Evolutionary conservation across 495 filamentous ascomycete genomes (phyloP).

Genomic region (Xylona heveae): DNA sequence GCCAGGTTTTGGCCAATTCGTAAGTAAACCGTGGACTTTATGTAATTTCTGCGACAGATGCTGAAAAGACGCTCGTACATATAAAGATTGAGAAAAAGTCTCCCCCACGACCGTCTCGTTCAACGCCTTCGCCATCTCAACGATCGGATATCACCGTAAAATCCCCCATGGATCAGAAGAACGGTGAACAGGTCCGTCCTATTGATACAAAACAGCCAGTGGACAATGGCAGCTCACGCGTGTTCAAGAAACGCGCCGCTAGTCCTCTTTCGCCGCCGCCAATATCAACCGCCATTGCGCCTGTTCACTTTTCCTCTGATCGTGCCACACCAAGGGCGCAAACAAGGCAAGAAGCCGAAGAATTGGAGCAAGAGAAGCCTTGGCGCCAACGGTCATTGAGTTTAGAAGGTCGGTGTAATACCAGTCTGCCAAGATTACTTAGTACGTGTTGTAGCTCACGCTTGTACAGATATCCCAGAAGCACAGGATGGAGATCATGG

Average conservation of each 20-base stretch:
- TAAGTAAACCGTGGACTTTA: constrained; percentile 20
- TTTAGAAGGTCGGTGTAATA: constrained; percentile 42
- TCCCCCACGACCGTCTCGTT: constrained; percentile 5
- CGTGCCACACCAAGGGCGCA: constrained; percentile 65
- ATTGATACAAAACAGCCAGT: constrained; percentile 10
- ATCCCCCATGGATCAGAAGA: constrained; percentile 10
- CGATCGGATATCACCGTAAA: constrained; percentile 14
- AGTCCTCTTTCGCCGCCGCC: constrained; percentile 38
- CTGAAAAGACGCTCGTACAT: constrained; percentile 16
- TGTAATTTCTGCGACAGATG: constrained; percentile 7
- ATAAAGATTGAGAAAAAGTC: constrained; percentile 7
- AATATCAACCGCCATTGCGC: constrained; percentile 45
- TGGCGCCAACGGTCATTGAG: constrained; percentile 25
- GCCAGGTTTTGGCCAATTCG: constrained; percentile 55
- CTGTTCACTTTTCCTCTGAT: constrained; percentile 39
- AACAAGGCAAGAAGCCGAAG: constrained; percentile 48
- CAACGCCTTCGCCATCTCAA: constrained; percentile 10
- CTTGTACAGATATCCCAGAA: constrained; percentile 24
- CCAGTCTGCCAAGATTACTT: constrained; percentile 7
- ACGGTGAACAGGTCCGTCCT: constrained; percentile 9
- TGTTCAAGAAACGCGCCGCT: constrained; percentile 10
- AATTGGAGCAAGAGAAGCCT: constrained; percentile 22
- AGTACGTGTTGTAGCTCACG: constrained; percentile 1
- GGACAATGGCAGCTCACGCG: constrained; percentile 6
- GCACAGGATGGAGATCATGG: constrained; percentile 10